Evolutionary conservation across 2,329 filamentous ascomycete genomes (phyloP), one percentile per base, ranked within the genome.

Genomic region (Chaetomiaceae sp.): DNA sequence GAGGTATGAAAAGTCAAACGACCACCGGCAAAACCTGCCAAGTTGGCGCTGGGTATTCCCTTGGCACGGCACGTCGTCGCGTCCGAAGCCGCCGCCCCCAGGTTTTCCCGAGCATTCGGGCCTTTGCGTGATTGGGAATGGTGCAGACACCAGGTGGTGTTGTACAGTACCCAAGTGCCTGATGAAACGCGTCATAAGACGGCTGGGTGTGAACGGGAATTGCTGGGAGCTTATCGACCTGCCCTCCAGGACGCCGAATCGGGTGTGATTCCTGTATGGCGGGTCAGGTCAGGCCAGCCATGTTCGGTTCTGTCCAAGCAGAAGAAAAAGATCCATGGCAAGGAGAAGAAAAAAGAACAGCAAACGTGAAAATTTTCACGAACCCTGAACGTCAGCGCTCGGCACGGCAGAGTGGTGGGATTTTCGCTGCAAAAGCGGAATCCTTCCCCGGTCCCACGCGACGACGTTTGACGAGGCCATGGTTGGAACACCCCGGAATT

Each of bases 401-500:
- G 17, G 44, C 37, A n/a, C 17, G 39, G 33, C 36, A 39, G 38
- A 45, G 34, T 53, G 27, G 50, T 52, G 51, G 47, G 27, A 12
- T 20, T 3, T 48, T 40, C 43, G 34, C 54, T 51, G 52, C 50
- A 54, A 36, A 36, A 27, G 53, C 57, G 59, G 58, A 58, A 54
- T 48, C 51, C 55, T 61, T 56, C 55, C 57, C 59, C 57, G 59
- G 48, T 53, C 37, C 54, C 53, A 58, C 33, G 51, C 48, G 53
- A n/a, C 46, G 36, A 51, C 45, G 59, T 60, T 60, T 54, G 59
- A 54, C 45, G n/a, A n/a, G n/a, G n/a, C n/a, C n/a, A n/a, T n/a
- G 45, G 50, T 49, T 49, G 47, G 27, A 51, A 46, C 43, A 29
- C 20, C 43, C 42, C 8, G 9, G 27, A 37, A 15, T 42, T 54